Evolutionary conservation across 192 early-diverging fungal species (phyloP), one percentile per base, ranked within the genome.

Genomic region (Radiomyces spectabilis): DNA sequence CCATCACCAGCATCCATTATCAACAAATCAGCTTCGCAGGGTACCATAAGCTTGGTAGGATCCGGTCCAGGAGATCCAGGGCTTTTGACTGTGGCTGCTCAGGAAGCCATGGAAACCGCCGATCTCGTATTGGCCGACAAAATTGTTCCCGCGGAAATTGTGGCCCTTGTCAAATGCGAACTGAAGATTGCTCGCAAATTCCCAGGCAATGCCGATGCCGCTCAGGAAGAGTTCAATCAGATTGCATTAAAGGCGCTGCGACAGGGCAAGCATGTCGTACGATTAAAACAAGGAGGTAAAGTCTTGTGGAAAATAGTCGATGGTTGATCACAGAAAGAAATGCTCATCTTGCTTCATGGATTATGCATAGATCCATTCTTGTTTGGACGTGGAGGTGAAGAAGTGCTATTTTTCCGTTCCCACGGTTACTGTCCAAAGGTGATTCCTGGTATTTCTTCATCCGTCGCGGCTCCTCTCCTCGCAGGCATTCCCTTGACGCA

Each of bases 371-470:
- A 97, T 62, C 89, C 91, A 41, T 95, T 87, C 69, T 78, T 97
- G 22, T 95, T 93, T 71, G 94, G 93, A 22, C 84, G 94, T 41
- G 94, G 93, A 33, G 92, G 84, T 21, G 94, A 97, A 65, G 94
- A 97, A 57, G 68, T 87, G 13, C 44, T 86, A n/a, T 87, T 81
- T 49, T 88, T 89, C 65, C 70, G 78, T 25, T 57, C 72, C 8
- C 68, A 82, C 53, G 91, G 91, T 18, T 82, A 78, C 46, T 71
- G 77, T 42, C 59, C 63, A 2, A 66, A 72, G 26, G 74, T 88
- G 4, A 63, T 87, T 1, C 82, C 86, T 1, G 91, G 91, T 24
- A 69, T 93, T 6, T 71, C 78, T 2, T 84, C 83, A 41, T 69
- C 77, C n/a, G 74, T 85, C 30, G 82, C 83, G 32, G 86, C 78